Evolutionary conservation across 352 stramenopile species (phyloP), one percentile per base, ranked within the genome.

Genomic region (Phytophthora agathidicida): DNA sequence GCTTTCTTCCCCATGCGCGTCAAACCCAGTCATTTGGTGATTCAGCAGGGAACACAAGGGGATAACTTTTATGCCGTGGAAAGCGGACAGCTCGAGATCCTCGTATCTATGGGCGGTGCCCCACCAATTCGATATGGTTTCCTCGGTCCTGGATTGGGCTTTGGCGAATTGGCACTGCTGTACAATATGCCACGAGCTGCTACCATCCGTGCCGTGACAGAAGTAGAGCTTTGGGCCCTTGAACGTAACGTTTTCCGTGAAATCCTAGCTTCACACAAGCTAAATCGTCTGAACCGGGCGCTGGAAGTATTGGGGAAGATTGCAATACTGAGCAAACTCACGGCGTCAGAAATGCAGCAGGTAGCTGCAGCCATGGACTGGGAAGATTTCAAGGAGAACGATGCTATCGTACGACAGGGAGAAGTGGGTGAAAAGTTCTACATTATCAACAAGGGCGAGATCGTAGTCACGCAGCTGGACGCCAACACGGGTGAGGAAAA

Each of bases 141-240:
- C 19, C 60, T 93, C 9, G 61, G 61, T 20, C 43, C 80, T 0
- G 82, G 84, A 4, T 69, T 87, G 65, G 84, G 91, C 5, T 99
- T 99, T 76, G 97, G 97, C 23, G 97, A 99, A 64, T 68, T 99
- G 1, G 96, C 97, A 4, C 71, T 99, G 37, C 80, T 99, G 58
- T 99, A 98, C 72, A 98, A 98, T 60, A 89, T 93, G 71, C 97
- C 97, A 7, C 82, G 97, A 44, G 96, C 97, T 2, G 97, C 96
- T 7, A 98, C 95, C 60, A 97, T 97, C 38, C 78, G 78, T 1
- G 73, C 85, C 0, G 67, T 84, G 19, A 80, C 75, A 0, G 73
- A 82, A 14, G 80, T 86, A 0, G 68, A 88, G 38, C 65, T 91
- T 8, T 93, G 83, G 83, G 79, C 77, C 0, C 69, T 93, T 1